phyloP scores from a whole-genome alignment of 2,329 filamentous ascomycete species.

The Iodosphaeria phyllophila region DNA sequence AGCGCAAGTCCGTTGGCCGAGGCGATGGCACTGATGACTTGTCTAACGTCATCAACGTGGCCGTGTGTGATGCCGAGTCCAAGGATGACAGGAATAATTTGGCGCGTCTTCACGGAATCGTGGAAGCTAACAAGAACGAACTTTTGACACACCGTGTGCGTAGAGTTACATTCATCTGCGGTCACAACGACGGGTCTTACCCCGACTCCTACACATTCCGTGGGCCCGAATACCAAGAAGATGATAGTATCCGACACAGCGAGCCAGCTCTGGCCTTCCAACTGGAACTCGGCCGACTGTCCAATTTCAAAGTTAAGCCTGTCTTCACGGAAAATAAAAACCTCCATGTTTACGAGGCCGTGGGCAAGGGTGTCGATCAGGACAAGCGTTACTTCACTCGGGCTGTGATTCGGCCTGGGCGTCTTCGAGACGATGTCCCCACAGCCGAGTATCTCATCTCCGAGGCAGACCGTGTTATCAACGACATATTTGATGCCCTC shows the following conservation, averaged over 20 bases:
- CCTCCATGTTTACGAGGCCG: slow-evolving; percentile 94
- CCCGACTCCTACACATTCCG: slow-evolving; percentile 98
- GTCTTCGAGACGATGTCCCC: slow-evolving; percentile 89
- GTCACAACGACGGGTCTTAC: slow-evolving; percentile 83
- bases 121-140: slow-evolving; percentile 70
- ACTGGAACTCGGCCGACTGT: slow-evolving; percentile 81
- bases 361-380: slow-evolving; percentile 85
- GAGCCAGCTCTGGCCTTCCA: slow-evolving; percentile 97
- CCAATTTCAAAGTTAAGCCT: slow-evolving; percentile 95
- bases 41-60: slow-evolving; percentile 82
- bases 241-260: slow-evolving; percentile 89
- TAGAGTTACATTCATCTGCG: slow-evolving; percentile 89
- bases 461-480: slow-evolving; percentile 90
- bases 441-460: slow-evolving; percentile 98
- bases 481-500: slow-evolving; percentile 89
- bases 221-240: slow-evolving; percentile 74
- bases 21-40: slow-evolving; percentile 55
- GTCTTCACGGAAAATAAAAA: slow-evolving; percentile 99
- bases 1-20: slow-evolving; percentile 41
- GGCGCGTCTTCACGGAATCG: slow-evolving; percentile 52
- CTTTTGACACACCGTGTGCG: slow-evolving; percentile 66
- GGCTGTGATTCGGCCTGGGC: slow-evolving; percentile 83
- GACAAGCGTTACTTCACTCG: slow-evolving; percentile 98
- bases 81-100: slow-evolving; percentile 68
- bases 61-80: slow-evolving; percentile 73